Conservation (phyloP, 768 basidiomycete genomes). For the Lactifluus volemus region DNA sequence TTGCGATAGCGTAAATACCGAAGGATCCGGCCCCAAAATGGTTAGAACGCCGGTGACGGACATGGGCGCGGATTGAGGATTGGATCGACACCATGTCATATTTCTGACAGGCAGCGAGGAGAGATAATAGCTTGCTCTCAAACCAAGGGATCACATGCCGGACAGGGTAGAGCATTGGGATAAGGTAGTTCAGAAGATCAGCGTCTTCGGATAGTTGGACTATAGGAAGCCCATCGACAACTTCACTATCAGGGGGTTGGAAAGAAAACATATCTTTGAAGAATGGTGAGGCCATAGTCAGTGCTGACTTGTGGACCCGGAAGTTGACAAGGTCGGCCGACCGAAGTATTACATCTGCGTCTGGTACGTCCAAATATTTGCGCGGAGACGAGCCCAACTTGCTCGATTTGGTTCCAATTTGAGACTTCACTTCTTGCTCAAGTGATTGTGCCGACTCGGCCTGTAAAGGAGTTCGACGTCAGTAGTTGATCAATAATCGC, state of each 20-base stretch:
- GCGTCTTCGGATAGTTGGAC: constrained; percentile 2
- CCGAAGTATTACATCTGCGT: background rate
- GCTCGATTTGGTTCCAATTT: background rate
- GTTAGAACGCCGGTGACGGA: background rate
- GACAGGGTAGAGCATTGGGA: constrained; percentile 3
- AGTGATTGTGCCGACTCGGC: background rate
- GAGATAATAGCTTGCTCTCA: background rate
- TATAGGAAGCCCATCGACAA: background rate
- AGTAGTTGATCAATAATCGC: background rate
- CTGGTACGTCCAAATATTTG: background rate
- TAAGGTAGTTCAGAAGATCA: background rate
- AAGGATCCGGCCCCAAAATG: background rate
- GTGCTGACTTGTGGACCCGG: background rate
- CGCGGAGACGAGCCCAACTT: background rate
- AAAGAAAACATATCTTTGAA: constrained; percentile 1
- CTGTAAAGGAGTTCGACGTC: background rate
- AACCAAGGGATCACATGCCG: background rate
- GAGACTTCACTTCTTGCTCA: background rate
- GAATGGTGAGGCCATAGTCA: constrained; percentile 4
- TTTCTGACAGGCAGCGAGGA: constrained; percentile 19
- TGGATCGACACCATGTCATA: constrained; percentile 19
- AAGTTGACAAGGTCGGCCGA: constrained; percentile 1
- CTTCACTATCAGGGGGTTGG: background rate
- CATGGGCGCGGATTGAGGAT: background rate
- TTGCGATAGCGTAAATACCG: constrained; percentile 15